Evolutionary conservation across 345 rosid species (phyloP), one percentile per base, ranked within the genome.

Genomic region (Geranium rotundifolium): DNA sequence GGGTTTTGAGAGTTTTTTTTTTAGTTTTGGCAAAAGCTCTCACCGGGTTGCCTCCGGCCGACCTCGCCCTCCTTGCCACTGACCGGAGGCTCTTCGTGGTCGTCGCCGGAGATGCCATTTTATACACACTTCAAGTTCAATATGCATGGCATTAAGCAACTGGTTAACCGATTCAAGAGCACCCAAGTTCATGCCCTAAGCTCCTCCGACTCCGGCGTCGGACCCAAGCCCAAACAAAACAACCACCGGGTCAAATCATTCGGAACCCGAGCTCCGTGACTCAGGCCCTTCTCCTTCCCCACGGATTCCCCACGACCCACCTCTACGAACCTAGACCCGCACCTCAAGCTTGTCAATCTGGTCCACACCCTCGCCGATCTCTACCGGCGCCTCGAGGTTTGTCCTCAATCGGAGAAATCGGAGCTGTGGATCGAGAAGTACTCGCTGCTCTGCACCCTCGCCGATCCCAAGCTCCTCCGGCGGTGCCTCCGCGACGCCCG

Each of bases 401-500:
- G 82, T 64, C 66, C 68, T 0, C 73, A 68, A 19, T 69, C 82
- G 0, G 82, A 82, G 50, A 82, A 62, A 34, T 79, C 83, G 0
- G 60, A 75, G 63, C 64, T 87, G 37, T 87, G 69, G 69, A 68
- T 87, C 1, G 95, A 91, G 76, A 87, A 85, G 58, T 85, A 81
- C 79, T 64, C 89, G 54, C 50, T 82, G 54, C 80, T 89, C 62
- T 74, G 81, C 54, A 61, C 79, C 57, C 75, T 85, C n/a, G 85
- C 87, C 39, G 98, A 91, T 75, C 77, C 90, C 37, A 91, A 91
- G 90, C 67, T 89, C 69, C 75, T 80, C 58, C 80, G 92, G 3
- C 85, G 84, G 73, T 91, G 96, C 39, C 80, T 91, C 34, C 75
- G 79, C 30, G 71, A 82, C 41, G 96, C 95, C 0, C 82, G 83